Conservation (phyloP, 2,329 filamentous ascomycete genomes). For the Botryotinia globosa region DNA sequence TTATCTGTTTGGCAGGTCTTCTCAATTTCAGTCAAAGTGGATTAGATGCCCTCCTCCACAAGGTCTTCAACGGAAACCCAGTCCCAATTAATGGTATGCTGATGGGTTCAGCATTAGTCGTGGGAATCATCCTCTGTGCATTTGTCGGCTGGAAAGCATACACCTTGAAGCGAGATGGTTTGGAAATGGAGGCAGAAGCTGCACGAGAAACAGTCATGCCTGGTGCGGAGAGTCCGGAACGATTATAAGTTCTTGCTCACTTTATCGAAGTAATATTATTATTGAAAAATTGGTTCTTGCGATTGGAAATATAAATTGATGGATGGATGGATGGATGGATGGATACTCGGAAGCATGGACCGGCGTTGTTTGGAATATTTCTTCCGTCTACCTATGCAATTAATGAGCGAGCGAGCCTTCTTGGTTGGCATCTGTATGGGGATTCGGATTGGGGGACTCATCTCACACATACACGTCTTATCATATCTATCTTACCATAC, state of each 20-base stretch:
- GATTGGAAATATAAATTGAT: background rate
- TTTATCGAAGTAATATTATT: background rate
- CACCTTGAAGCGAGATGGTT: slow-evolving; percentile 42
- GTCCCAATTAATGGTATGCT: slow-evolving; percentile 73
- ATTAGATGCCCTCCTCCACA: slow-evolving; percentile 74
- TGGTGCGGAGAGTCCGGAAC: slow-evolving; percentile 30
- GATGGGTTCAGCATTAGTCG: slow-evolving; percentile 55
- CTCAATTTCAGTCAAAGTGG: slow-evolving; percentile 82
- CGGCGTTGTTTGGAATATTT: background rate
- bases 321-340: background rate
- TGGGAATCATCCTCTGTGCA: slow-evolving; percentile 63
- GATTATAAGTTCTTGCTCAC: slow-evolving; percentile 21
- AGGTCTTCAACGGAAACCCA: slow-evolving; percentile 68
- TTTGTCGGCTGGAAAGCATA: slow-evolving; percentile 53
- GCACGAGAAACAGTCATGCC: slow-evolving; percentile 40
- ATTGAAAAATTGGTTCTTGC: background rate
- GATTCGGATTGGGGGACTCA: background rate
- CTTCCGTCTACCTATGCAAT: background rate
- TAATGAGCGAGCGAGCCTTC: too few species aligned
- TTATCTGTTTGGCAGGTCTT: slow-evolving; percentile 81
- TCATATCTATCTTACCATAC: background rate
- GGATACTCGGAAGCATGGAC: background rate
- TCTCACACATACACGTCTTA: background rate
- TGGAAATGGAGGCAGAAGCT: slow-evolving; percentile 46
- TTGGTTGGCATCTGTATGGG: background rate